Conservation (phyloP, 176 grass and related monocot genomes). For the Themeda triandra region DNA sequence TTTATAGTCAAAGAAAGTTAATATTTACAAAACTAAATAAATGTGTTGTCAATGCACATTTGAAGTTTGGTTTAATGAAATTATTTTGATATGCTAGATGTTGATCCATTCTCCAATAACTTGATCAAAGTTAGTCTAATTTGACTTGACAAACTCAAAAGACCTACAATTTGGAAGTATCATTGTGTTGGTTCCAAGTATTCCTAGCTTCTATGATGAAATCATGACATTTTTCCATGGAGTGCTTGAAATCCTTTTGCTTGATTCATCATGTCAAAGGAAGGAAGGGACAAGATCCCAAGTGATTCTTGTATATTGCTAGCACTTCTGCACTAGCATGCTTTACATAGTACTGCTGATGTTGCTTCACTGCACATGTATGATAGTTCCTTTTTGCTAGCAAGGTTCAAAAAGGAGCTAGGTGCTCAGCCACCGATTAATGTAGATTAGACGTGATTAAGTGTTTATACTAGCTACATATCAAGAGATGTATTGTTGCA, state of each 20-base stretch:
- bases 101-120: too few relatives aligned
- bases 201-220: background rate
- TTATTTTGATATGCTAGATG: too few relatives aligned
- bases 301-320: background rate
- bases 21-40: too few relatives aligned
- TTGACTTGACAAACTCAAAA: too few relatives aligned
- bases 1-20: background rate
- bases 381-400: background rate
- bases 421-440: background rate
- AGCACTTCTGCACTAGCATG: too few relatives aligned
- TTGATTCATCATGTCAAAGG: background rate
- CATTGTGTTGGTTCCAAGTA: background rate
- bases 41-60: too few relatives aligned
- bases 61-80: too few relatives aligned
- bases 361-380: background rate
- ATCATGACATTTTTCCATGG: background rate
- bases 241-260: background rate
- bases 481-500: background rate
- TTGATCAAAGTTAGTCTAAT: too few relatives aligned
- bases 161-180: background rate
- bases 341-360: background rate
- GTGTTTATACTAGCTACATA: background rate
- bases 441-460: background rate
- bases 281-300: background rate
- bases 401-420: background rate